Conservation (phyloP, 2,329 filamentous ascomycete species). For the Pestalotiopsis sp. region DNA sequence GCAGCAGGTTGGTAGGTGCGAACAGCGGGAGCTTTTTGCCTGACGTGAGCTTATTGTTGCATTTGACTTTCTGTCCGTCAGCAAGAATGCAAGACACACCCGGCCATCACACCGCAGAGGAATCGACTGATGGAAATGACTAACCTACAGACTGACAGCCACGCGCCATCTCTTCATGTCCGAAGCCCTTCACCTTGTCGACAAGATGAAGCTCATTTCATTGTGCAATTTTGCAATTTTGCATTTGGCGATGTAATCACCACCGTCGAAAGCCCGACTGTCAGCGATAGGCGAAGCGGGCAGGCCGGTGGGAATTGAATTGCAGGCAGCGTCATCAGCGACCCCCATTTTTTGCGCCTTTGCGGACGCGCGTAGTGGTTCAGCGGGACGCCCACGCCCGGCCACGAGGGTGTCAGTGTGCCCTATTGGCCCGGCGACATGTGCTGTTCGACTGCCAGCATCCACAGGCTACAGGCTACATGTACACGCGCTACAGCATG, state of each 20-base stretch:
- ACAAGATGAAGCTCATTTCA: background rate
- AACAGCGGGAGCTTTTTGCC: background rate
- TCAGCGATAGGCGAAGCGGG: background rate
- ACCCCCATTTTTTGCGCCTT: background rate
- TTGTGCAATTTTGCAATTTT: background rate
- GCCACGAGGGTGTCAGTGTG: background rate
- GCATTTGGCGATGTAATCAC: background rate
- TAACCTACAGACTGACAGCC: background rate
- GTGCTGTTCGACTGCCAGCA: background rate
- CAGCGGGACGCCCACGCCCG: background rate
- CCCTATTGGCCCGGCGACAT: slow-evolving; percentile 1
- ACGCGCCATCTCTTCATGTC: background rate
- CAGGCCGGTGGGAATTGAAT: background rate
- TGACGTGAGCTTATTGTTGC: slow-evolving; percentile 2
- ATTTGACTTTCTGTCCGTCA: background rate
- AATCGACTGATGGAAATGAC: background rate
- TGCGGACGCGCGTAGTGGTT: background rate
- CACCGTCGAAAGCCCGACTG: background rate
- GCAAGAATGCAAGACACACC: background rate
- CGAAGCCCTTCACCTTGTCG: background rate
- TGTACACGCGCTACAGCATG: background rate
- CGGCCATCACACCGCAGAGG: background rate
- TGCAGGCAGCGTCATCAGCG: background rate
- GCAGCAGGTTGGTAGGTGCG: background rate
- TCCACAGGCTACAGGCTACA: background rate